Evolutionary conservation across 345 rosid genomes (phyloP), one percentile per base, ranked within the genome.

Genomic region (Murraya koenigii): DNA sequence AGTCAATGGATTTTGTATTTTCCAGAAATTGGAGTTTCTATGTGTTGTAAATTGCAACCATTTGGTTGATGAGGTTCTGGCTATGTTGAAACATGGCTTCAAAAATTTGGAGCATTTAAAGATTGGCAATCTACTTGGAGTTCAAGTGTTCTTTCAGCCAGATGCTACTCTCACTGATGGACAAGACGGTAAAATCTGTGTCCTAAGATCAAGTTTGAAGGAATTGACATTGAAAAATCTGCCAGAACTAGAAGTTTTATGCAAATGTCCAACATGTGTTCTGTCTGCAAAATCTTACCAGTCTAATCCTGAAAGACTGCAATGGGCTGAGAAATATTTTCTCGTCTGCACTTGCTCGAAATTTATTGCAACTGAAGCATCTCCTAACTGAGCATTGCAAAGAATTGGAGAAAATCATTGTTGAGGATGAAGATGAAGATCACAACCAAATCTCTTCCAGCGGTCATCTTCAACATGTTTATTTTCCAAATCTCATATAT

Each of bases 371-470:
- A 7, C 25, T 78, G 61, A 13, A 62, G 23, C 0, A 2, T 9
- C 30, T 78, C 8, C 52, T 71, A 4, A 3, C 2, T 1, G 2
- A 41, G 49, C 49, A 13, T 28, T 78, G 80, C 41, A 6, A 19
- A 3, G 67, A 71, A 32, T 49, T 75, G 47, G 62, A 75, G 71
- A 26, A 75, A 62, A 19, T 75, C 10, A 30, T 63, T 47, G 60
- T 65, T 30, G 61, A 33, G 52, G 49, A 41, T 41, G 78, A 4
- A 0, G 32, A 30, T 44, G 49, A 20, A 26, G 22, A n/a, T 30
- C 19, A 49, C 15, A 11, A 11, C 15, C 49, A 2, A 41, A 61
- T 26, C 1, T 23, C 32, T 13, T 17, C 55, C 25, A n/a, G 19
- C 6, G 5, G 0, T 59, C 63, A 71, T 56, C 15, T n/a, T 8